phyloP scores from a whole-genome alignment of 2,329 filamentous ascomycete species.

The Aspergillus pseudotamarii region DNA sequence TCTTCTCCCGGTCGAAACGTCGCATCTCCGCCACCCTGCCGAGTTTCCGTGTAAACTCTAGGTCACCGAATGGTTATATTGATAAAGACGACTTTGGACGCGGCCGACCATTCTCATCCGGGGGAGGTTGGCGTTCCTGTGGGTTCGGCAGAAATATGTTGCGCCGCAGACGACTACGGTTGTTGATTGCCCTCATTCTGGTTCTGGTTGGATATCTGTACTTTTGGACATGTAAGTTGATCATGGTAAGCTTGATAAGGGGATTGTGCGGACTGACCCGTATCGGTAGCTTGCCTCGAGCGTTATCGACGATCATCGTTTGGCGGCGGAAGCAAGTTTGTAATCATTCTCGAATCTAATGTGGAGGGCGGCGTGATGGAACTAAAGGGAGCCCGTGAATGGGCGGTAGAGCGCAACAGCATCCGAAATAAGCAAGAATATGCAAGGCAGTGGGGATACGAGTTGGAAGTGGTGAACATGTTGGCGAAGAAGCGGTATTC shows the following conservation, averaged over 20 bases:
- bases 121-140: conserved; percentile 33
- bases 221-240: conserved; percentile 70
- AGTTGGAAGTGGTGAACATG: conserved; percentile 96
- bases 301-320: conserved; percentile 72
- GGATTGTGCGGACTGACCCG: conserved; percentile 30
- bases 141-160: conserved; percentile 54
- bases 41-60: conserved; percentile 60
- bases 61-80: conserved; percentile 46
- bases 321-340: conserved; percentile 86
- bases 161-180: conserved; percentile 66
- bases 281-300: conserved; percentile 59
- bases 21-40: conserved; percentile 79
- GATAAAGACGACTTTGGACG: conserved; percentile 74
- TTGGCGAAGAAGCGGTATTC: conserved; percentile 98
- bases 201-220: conserved; percentile 66
- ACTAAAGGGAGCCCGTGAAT: conserved; percentile 96
- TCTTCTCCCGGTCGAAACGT: conserved; percentile 83
- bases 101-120: conserved; percentile 50
- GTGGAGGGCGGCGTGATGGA: conserved; percentile 97
- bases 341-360: conserved; percentile 91
- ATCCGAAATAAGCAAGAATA: conserved; percentile 94
- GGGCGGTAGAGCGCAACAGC: conserved; percentile 97
- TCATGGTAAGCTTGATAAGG: conserved; percentile 4
- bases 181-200: conserved; percentile 63
- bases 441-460: conserved; percentile 84